A percentile compares a stretch with the other conserved stretches of the same genome.
These are phyloP conservation scores for Monilinia fructigena DNA, from an alignment of 2,329 filamentous ascomycete genomes.

Conservation along the genomic window DNA sequence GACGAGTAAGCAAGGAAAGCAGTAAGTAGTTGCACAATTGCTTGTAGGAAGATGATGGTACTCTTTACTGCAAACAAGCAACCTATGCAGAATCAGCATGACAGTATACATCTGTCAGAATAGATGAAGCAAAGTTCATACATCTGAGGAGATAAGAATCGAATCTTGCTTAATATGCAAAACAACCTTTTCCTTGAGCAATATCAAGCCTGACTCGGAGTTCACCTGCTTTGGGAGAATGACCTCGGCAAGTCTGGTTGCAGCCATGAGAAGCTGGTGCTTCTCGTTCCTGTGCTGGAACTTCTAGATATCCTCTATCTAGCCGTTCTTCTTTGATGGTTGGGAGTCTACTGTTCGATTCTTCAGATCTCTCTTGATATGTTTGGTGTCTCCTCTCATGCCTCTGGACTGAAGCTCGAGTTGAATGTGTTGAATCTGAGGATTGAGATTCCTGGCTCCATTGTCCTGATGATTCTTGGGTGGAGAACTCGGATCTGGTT, in stretches of 20 bases:
- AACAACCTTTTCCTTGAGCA: background rate
- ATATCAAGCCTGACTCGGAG: slow-evolving; percentile 3
- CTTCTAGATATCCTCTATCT: background rate
- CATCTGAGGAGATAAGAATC: background rate
- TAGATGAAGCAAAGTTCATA: background rate
- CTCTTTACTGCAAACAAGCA: background rate
- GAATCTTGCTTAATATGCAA: background rate
- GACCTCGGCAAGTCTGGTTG: slow-evolving; percentile 5
- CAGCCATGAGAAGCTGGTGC: background rate
- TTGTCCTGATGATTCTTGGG: background rate
- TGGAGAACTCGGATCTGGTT: background rate
- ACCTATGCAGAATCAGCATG: background rate
- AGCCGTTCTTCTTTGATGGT: slow-evolving; percentile 5
- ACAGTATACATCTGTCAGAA: background rate
- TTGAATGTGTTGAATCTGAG: slow-evolving; percentile 3
- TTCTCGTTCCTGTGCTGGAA: background rate
- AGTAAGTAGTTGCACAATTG: background rate
- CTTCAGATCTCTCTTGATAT: background rate
- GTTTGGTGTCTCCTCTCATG: background rate
- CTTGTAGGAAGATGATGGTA: background rate
- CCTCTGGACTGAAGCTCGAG: background rate
- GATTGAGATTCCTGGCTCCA: background rate
- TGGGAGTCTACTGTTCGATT: background rate
- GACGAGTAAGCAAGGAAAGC: background rate
- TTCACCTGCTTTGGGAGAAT: background rate